Conservation (phyloP, 305 asterid species). For the Plantago rigida region DNA sequence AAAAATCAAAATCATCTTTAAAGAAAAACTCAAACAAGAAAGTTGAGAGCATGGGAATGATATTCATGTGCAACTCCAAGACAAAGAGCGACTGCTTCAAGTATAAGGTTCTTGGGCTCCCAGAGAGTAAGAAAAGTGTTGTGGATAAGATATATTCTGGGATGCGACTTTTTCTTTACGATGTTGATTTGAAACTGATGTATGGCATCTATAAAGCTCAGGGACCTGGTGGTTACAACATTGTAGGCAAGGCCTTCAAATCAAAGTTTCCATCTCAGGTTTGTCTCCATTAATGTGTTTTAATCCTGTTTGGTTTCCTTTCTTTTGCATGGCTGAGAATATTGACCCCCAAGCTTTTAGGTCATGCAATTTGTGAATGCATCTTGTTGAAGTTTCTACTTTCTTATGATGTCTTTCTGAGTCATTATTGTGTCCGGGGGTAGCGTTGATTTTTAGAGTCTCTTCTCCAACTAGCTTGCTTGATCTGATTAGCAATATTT, state of each 20-base stretch:
- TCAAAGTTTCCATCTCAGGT: slow-evolving; percentile 94
- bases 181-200: slow-evolving; percentile 64
- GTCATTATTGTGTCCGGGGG: too few species aligned
- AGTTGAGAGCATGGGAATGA: slow-evolving; percentile 78
- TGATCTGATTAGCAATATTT: too few species aligned
- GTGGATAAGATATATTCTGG: slow-evolving; percentile 75
- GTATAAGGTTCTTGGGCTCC: slow-evolving; percentile 76
- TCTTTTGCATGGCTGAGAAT: not conserved
- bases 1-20: slow-evolving; percentile 39
- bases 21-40: slow-evolving; percentile 41
- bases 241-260: slow-evolving; percentile 75
- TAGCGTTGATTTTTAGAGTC: too few species aligned
- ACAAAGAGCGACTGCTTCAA: slow-evolving; percentile 73
- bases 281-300: slow-evolving; percentile 24
- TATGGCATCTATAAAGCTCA: slow-evolving; percentile 84
- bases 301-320: slow-evolving; percentile 42
- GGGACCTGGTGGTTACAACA: slow-evolving; percentile 73
- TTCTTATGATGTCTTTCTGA: too few species aligned
- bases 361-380: too few species aligned
- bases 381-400: too few species aligned
- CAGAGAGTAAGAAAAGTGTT: slow-evolving; percentile 56
- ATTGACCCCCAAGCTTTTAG: not conserved
- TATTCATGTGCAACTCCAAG: slow-evolving; percentile 81
- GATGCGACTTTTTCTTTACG: slow-evolving; percentile 76
- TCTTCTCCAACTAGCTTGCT: too few species aligned